Evolutionary conservation across 1,139 yeast species (phyloP).

Genomic region (Taphrina wiesneri): DNA sequence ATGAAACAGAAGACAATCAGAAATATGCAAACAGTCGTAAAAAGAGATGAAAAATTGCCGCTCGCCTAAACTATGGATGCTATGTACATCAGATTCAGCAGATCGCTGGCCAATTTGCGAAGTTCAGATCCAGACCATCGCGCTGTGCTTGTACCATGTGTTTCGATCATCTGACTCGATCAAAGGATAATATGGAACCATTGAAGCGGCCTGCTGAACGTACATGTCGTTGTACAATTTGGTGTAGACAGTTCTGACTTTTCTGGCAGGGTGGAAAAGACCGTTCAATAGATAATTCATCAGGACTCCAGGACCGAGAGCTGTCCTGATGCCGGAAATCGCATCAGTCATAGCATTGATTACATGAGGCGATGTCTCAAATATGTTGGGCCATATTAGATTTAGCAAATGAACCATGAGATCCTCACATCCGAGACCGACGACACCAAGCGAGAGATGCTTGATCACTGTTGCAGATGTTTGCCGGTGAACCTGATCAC

Average conservation of each 20-base stretch:
- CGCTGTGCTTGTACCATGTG: slow-evolving; percentile 24
- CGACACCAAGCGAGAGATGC: slow-evolving; percentile 77
- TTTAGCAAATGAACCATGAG: slow-evolving; percentile 71
- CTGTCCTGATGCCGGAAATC: slow-evolving; percentile 69
- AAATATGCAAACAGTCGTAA: neutral
- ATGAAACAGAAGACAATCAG: neutral
- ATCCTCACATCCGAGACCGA: slow-evolving; percentile 73
- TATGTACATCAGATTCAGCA: neutral
- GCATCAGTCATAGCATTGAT: slow-evolving; percentile 79
- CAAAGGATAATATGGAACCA: slow-evolving; percentile 81
- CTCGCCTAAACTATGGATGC: neutral
- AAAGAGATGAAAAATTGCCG: neutral
- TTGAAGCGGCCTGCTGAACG: slow-evolving; percentile 68
- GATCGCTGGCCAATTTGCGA: neutral
- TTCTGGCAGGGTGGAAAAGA: slow-evolving; percentile 86
- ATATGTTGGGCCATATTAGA: slow-evolving; percentile 63
- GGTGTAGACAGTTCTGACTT: slow-evolving; percentile 87
- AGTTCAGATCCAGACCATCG: slow-evolving; percentile 26
- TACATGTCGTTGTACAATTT: slow-evolving; percentile 74
- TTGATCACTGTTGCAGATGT: slow-evolving; percentile 88
- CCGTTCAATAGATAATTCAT: slow-evolving; percentile 59
- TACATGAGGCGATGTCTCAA: slow-evolving; percentile 68
- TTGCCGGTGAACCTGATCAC: slow-evolving; percentile 92
- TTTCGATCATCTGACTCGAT: slow-evolving; percentile 47
- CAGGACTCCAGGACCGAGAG: slow-evolving; percentile 73